Evolutionary conservation across 1,139 yeast species (phyloP), one percentile per base, ranked within the genome.

Genomic region (Saccharomyces pastorianus): DNA sequence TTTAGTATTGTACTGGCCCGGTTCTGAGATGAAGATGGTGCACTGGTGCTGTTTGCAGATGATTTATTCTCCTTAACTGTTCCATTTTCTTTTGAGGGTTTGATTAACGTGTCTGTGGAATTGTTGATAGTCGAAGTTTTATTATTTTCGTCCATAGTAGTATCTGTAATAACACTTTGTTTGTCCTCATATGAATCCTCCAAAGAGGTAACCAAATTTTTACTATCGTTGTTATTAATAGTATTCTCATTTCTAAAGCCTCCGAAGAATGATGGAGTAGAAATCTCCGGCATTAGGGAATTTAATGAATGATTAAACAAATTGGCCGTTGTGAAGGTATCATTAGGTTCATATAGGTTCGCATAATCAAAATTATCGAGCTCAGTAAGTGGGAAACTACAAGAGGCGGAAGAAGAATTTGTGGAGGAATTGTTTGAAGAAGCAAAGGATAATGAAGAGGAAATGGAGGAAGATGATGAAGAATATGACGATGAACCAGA

Each of bases 121-220:
- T 57, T 57, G 48, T 61, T 59, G 51, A 64, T 17, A 38, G 23
- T 38, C 9, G 44, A 38, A 1, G 25, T 38, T 38, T 38, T 38
- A 9, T 9, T 20, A 20, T 38, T 38, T 17, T 48, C 23, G n/a
- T 51, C 53, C 9, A 47, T 28, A 14, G 52, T 50, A 46, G 57
- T 53, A 46, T 58, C 61, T 13, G 61, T 58, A 23, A 58, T 49
- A 9, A 58, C 50, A 31, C 61, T 58, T 52, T 58, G 61, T 28
- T 55, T 52, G 25, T 58, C 61, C n/a, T 58, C 61, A 46, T 49
- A 54, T 29, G 47, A 32, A 13, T 58, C 59, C 7, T 34, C 28
- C 1, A 28, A 13, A 14, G 31, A 46, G 6, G 31, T 5, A 9
- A 8, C 31, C 6, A 47, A 28, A 4, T 28, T 29, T 29, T 42